phyloP scores from a whole-genome alignment of 2,329 filamentous ascomycete species.

The Fusarium sororula region DNA sequence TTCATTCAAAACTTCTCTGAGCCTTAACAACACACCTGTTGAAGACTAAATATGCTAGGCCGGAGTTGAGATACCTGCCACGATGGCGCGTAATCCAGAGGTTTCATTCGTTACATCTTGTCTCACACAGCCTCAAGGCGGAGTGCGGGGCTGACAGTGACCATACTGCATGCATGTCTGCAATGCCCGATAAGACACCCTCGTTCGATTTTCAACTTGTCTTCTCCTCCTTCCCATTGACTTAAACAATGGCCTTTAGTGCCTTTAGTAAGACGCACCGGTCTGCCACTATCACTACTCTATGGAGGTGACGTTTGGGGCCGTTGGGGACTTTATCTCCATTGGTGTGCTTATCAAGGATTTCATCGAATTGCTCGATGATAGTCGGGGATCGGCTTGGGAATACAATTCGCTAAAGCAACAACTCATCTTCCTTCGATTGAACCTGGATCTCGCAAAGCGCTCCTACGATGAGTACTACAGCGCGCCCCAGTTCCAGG shows the following conservation, averaged over 20 bases:
- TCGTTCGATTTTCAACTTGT: too few relatives aligned
- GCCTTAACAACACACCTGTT: too few relatives aligned
- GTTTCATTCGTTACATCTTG: too few relatives aligned
- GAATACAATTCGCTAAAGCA: background rate
- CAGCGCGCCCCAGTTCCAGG: accelerated
- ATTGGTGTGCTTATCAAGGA: background rate
- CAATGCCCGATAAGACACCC: too few relatives aligned
- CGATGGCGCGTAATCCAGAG: too few relatives aligned
- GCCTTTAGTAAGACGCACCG: accelerated
- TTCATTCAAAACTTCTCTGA: accelerated
- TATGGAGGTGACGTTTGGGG: background rate
- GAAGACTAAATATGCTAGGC: too few relatives aligned
- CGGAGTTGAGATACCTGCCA: too few relatives aligned
- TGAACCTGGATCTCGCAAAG: background rate
- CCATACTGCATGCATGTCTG: too few relatives aligned
- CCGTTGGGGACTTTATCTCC: background rate
- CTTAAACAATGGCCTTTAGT: too few relatives aligned
- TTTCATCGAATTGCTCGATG: background rate
- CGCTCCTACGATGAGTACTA: background rate
- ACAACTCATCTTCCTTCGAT: background rate
- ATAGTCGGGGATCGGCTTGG: background rate
- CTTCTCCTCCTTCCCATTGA: too few relatives aligned
- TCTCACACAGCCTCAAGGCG: too few relatives aligned
- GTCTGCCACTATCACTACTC: accelerated
- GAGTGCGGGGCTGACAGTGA: too few relatives aligned